Base-by-base conservation (phyloP, 345 rosid species). In the Salix purpurea region DNA sequence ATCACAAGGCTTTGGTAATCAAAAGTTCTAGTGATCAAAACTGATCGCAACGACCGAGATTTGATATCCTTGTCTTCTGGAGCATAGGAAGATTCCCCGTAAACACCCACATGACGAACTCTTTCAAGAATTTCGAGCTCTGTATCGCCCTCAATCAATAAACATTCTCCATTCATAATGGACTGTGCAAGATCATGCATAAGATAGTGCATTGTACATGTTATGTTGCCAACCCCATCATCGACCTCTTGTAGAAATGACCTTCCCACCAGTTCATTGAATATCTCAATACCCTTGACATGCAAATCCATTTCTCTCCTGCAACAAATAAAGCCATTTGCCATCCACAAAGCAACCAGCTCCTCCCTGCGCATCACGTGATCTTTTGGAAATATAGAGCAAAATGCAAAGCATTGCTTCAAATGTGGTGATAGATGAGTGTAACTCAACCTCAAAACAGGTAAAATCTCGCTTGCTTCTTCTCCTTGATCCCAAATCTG, bases 131-230 rank as follows among this genome's bases (percentile, higher is more conserved):
- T 23, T 19, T 42, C 4, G 0, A 26, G 23, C 15, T 4, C 0
- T 7, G 19, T 14, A 6, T 34, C 1, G 1, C 34, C 11, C 4
- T 67, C 60, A n/a, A 48, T 12, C 16, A 40, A 4, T 13, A 7
- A 34, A 13, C 74, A 74, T 24, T 79, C 86, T 11, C 48, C 2
- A 3, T 24, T 30, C 65, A 26, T 60, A 23, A 80, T 24, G 2
- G 67, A 71, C 12, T 42, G 32, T 18, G 80, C 84, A 42, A 81
- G 71, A 21, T 78, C 82, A 67, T 76, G 80, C 0, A 78, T 19
- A 10, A 78, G 73, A 44, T 81, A 83, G 19, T 78, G 86, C 79
- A 81, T 81, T 50, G 76, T 67, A 62, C 83, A 76, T 3, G 30
- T 37, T 2, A 11, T 40, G 2, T 46, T 7, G 7, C 76, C 76